These are phyloP conservation scores for Agaricus subrufescens DNA, from an alignment of 768 basidiomycete genomes.

Conservation along the genomic window DNA sequence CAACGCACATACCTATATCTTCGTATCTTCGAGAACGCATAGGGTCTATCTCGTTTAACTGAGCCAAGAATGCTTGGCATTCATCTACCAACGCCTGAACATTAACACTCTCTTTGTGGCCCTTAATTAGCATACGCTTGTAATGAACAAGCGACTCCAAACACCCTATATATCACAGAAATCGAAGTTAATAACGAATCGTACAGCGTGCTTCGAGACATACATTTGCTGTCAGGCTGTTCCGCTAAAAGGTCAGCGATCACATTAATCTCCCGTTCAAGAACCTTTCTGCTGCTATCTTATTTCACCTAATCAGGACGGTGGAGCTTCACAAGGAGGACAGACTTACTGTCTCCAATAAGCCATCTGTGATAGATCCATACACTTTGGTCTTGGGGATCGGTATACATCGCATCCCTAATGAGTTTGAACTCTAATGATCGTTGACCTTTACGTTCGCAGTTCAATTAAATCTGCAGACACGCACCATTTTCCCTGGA, in stretches of 20 bases:
- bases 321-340: not conserved
- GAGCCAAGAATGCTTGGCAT: slow-evolving; percentile 47
- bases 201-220: slow-evolving; percentile 14
- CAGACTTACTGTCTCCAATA: slow-evolving; percentile 63
- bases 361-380: slow-evolving; percentile 99
- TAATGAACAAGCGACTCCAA: slow-evolving; percentile 90
- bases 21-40: slow-evolving; percentile 62
- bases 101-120: slow-evolving; percentile 32
- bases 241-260: slow-evolving; percentile 84
- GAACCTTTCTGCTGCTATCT: slow-evolving; percentile 55
- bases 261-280: slow-evolving; percentile 70
- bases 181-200: not conserved
- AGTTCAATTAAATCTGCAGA: not conserved
- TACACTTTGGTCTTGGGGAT: slow-evolving; percentile 92
- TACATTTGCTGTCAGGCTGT: slow-evolving; percentile 93
- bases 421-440: slow-evolving; percentile 85
- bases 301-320: not conserved
- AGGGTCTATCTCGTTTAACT: slow-evolving; percentile 62
- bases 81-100: slow-evolving; percentile 33
- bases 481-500: slow-evolving; percentile 66
- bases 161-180: slow-evolving; percentile 60
- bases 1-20: slow-evolving; percentile 51
- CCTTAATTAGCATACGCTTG: slow-evolving; percentile 59
- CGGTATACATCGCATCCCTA: slow-evolving; percentile 92
- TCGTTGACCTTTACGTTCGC: not conserved